Percentiles rank a stretch among this genome's conserved stretches.
These are phyloP conservation scores for Fusarium nurragi DNA, from an alignment of 2,329 filamentous ascomycete species.

Conservation along the genomic window DNA sequence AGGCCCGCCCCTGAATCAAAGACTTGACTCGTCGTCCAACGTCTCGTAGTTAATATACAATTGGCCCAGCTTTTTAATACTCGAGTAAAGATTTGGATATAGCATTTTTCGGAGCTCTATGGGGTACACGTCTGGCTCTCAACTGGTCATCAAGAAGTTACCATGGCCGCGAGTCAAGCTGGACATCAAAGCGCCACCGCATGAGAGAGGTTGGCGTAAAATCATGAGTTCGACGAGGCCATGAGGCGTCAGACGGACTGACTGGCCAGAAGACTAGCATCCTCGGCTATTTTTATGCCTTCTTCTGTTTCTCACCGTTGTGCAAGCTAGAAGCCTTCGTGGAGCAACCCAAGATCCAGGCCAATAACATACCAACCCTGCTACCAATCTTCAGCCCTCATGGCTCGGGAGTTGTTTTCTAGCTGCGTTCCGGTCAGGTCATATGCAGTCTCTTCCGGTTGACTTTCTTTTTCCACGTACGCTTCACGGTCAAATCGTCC, in stretches of 20 bases:
- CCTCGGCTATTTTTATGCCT: neutral
- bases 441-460: conserved; percentile 18
- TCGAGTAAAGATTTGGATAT: neutral
- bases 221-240: conserved; percentile 24
- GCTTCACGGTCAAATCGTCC: conserved; percentile 37
- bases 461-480: conserved; percentile 40
- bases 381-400: neutral
- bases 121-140: neutral
- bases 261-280: neutral
- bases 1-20: conserved; percentile 28
- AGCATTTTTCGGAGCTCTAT: neutral
- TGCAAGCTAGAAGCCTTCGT: neutral
- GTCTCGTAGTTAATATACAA: conserved; percentile 2
- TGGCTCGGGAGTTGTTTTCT: conserved; percentile 21
- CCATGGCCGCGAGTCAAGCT: conserved; percentile 21
- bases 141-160: neutral
- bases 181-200: conserved; percentile 16
- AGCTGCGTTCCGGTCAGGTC: conserved; percentile 34
- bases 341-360: neutral
- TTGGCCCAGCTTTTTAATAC: neutral
- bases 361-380: neutral
- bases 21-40: neutral
- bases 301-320: neutral
- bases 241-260: neutral
- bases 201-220: conserved; percentile 16